Percentiles rank a stretch among this genome's conserved stretches.
These are phyloP conservation scores for Calcarisporium arbuscula DNA, from an alignment of 2,329 filamentous ascomycete species.

Conservation along the genomic window DNA sequence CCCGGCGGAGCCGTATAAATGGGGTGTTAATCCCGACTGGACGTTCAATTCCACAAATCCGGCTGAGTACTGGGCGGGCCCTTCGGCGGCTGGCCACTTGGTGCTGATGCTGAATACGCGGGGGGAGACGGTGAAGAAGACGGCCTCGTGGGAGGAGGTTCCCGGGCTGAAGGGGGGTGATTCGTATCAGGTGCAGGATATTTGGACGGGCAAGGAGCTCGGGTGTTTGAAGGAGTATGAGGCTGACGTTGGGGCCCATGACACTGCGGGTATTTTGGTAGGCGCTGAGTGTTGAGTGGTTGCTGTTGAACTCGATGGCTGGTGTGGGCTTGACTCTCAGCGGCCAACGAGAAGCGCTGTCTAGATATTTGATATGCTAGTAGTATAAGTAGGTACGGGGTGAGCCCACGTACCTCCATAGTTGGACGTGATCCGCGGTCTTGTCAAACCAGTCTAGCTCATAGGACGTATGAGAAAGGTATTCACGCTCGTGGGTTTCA, in stretches of 20 bases:
- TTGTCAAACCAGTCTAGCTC: no score
- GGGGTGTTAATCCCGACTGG: slow-evolving; percentile 42
- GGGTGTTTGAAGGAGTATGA: slow-evolving; percentile 25
- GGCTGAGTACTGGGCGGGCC: slow-evolving; percentile 43
- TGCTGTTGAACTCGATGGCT: no score
- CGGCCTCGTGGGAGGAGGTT: slow-evolving; percentile 34
- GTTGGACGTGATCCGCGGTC: no score
- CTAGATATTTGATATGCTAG: no score
- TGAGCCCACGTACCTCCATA: no score
- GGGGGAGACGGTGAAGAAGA: slow-evolving; percentile 24
- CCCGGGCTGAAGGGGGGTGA: slow-evolving; percentile 26
- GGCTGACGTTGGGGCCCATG: slow-evolving; percentile 25
- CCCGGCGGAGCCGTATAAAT: slow-evolving; percentile 38
- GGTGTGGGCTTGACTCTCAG: no score
- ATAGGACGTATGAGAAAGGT: no score
- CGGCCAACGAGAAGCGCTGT: no score
- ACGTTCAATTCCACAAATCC: slow-evolving; percentile 42
- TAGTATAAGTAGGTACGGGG: no score
- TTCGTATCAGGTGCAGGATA: slow-evolving; percentile 34
- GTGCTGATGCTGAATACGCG: slow-evolving; percentile 42
- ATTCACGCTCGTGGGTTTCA: no score
- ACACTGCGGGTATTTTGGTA: slow-evolving; percentile 23
- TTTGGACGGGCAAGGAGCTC: slow-evolving; percentile 37
- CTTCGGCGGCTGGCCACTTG: slow-evolving; percentile 34
- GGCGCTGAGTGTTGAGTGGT: slow-evolving; percentile 1